Evolutionary conservation across 441 rosid genomes (phyloP).

Genomic region (Populus tomentosa): DNA sequence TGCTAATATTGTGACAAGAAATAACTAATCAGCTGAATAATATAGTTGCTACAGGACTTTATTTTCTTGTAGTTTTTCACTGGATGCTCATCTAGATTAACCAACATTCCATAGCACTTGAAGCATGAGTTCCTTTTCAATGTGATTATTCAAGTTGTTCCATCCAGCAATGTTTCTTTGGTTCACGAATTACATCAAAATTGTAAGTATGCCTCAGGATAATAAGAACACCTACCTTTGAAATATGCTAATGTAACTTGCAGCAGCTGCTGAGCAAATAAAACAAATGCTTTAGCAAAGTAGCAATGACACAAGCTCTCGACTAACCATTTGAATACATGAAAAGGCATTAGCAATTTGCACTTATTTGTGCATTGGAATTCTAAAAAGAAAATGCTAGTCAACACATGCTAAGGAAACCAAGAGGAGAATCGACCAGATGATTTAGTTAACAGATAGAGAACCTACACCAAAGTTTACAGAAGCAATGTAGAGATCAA

Average conservation of each 20-base stretch:
- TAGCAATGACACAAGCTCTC: not conserved
- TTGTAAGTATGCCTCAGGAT: not conserved
- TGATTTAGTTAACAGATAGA: not conserved
- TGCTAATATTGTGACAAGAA: not conserved
- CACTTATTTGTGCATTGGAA: not conserved
- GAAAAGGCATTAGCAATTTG: not conserved
- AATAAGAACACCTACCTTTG: not conserved
- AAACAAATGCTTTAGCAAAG: not conserved
- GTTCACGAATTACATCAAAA: not conserved
- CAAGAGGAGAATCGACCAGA: not conserved
- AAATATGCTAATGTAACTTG: not conserved
- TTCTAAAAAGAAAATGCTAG: not conserved
- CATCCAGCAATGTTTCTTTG: not conserved
- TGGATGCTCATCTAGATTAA: not conserved
- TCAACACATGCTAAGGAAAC: not conserved
- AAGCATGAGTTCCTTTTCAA: not conserved
- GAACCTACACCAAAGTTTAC: not conserved
- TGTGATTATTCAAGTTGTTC: not conserved
- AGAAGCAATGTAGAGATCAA: not conserved
- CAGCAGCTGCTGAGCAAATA: not conserved
- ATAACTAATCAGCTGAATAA: not conserved
- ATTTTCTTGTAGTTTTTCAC: not conserved
- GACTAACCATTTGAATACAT: not conserved
- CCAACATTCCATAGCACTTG: not conserved
- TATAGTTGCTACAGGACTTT: not conserved